Percentiles rank a stretch among this genome's conserved stretches.
Conservation (phyloP, 768 basidiomycete species). For the Mycena floridula region DNA sequence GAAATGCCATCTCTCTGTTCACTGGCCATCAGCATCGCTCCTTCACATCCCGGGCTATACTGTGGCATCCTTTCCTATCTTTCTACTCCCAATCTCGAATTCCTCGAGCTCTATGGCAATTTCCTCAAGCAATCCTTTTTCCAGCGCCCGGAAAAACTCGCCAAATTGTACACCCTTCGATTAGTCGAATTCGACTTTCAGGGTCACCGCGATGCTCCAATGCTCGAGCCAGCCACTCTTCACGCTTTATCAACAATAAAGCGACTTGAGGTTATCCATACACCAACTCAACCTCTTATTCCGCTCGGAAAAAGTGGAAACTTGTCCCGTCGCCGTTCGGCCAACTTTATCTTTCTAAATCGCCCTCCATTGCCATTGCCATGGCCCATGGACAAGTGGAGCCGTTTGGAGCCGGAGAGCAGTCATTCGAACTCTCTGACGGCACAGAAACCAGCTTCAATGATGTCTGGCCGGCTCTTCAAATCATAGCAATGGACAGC, state of each 20-base stretch:
- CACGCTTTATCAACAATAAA: constrained; percentile 1
- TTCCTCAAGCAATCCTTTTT: background rate
- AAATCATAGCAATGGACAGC: constrained; percentile 2
- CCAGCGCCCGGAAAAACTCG: background rate
- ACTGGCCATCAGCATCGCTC: constrained; percentile 3
- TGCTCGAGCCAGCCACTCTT: background rate
- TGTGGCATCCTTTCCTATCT: background rate
- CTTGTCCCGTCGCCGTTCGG: constrained; percentile 2
- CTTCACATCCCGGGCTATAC: background rate
- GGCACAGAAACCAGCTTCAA: background rate
- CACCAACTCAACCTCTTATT: constrained; percentile 1
- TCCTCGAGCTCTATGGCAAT: constrained; percentile 1
- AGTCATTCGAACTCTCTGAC: background rate
- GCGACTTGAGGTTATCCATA: constrained; percentile 4
- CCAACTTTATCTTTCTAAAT: too few species aligned
- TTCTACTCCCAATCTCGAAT: constrained; percentile 3
- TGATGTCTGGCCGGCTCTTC: constrained; percentile 4
- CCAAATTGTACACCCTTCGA: constrained; percentile 3
- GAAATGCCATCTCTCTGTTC: background rate
- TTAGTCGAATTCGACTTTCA: background rate
- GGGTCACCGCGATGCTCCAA: background rate
- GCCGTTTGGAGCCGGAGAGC: too few species aligned
- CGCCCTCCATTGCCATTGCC: too few species aligned
- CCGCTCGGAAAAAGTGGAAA: background rate
- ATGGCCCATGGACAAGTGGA: too few species aligned